Evolutionary conservation across 2,329 filamentous ascomycete species (phyloP).

Genomic region (Pseudogymnoascus verrucosus): DNA sequence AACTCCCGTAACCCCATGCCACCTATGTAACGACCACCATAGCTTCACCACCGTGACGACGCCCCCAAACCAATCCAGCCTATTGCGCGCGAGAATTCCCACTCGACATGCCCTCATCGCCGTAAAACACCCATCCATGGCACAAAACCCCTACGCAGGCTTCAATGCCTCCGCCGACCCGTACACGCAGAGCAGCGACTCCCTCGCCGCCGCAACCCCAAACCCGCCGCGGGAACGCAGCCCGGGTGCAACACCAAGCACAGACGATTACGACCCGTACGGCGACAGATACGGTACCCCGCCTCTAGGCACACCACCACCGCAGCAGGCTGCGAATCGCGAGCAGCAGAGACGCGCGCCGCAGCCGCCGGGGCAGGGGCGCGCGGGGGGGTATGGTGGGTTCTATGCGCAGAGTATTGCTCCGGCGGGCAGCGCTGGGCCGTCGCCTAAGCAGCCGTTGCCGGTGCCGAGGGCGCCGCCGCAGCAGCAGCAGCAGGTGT

Average conservation of each 20-base stretch:
- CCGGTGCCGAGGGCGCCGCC: not conserved
- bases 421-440: not conserved
- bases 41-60: not conserved
- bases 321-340: conserved; percentile 21
- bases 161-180: conserved; percentile 22
- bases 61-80: not conserved
- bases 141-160: conserved; percentile 26
- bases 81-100: too few relatives aligned
- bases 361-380: not conserved
- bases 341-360: conserved; percentile 21
- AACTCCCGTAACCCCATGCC: conserved; percentile 3
- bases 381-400: conserved; percentile 11
- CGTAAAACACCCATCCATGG: conserved; percentile 17
- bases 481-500: not conserved
- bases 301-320: conserved; percentile 16
- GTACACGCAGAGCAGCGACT: conserved; percentile 21
- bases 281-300: conserved; percentile 23
- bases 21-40: not conserved
- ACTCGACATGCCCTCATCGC: not conserved
- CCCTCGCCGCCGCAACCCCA: conserved; percentile 19
- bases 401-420: conserved; percentile 12
- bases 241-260: conserved; percentile 11
- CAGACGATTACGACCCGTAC: conserved; percentile 27
- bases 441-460: conserved; percentile 3
- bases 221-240: conserved; percentile 10